Base-by-base conservation (phyloP, 2,329 filamentous ascomycete species). In the Curvularia spicifera region DNA sequence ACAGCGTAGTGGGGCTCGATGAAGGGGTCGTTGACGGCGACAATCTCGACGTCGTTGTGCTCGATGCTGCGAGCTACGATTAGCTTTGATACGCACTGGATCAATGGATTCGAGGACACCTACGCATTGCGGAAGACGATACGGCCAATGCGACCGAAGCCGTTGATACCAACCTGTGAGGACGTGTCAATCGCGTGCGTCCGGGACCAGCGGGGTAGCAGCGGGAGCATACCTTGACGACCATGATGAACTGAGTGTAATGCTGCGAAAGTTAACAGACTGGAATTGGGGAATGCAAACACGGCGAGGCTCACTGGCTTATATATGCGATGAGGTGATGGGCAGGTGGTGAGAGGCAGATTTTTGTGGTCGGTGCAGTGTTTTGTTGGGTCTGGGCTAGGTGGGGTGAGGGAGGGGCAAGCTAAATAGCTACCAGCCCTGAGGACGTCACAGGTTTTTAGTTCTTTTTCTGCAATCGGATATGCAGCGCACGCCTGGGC, bases 11-110 rank as follows among this genome's bases (percentile, higher is more conserved):
- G 84, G 76, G 91, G 87, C 84, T 97, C 93, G 84, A 99, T 98
- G 90, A 99, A 98, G 75, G 95, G 95, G 82, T 98, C 95, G 87
- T 99, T 98, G 84, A 97, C 92, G 75, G 95, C 94, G 76, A 97
- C 92, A 76, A 99, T 86, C 76, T 97, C 87, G 78, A 98, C 91
- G 61, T 96, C 90, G 75, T 86, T 82, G 84, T 94, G 90, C 88
- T 96, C 90, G 79, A 96, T 80, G 76, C 87, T 89, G 74, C 51
- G 67, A 56, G 35, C 56, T 44, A 46, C 45, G 63, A 59, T 76
- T 51, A 73, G 70, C 60, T 53, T 48, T 44, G 35, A 12, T 13
- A 39, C 28, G 5, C 28, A 18, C 42, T n/a, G 48, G 22, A 48
- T 33, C 55, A 35, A 35, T 47, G 31, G 39, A 54, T 51, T 26